Percentiles rank a stretch among this genome's conserved stretches.
Conservation (phyloP, 176 grass and related monocot species). For the Oryza officinalis region DNA sequence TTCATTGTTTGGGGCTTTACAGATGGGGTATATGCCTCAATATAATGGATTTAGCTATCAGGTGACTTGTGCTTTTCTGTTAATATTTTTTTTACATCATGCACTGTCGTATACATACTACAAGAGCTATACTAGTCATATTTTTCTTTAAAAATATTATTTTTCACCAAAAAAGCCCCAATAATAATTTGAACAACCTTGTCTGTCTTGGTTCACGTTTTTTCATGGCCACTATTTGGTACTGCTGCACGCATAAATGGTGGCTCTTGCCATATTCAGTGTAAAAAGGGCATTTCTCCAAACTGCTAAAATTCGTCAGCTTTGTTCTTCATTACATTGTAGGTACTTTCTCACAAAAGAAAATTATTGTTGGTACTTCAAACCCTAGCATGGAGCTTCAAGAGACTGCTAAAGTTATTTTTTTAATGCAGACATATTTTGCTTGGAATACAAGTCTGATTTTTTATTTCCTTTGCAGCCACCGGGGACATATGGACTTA, state of each 20-base stretch:
- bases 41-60: slow-evolving; percentile 98
- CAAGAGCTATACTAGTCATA: neutral
- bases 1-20: slow-evolving; percentile 89
- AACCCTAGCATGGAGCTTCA: neutral
- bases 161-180: neutral
- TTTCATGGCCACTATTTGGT: neutral
- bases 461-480: slow-evolving; percentile 57
- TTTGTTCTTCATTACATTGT: neutral
- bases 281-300: neutral
- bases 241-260: slow-evolving; percentile 1
- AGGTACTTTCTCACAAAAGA: neutral
- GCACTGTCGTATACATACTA: neutral
- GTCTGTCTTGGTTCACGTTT: neutral
- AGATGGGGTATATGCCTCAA: slow-evolving; percentile 85
- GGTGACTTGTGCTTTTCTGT: slow-evolving; percentile 48
- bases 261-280: neutral
- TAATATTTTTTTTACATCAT: neutral
- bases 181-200: neutral
- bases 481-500: slow-evolving; percentile 84
- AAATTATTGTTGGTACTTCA: neutral
- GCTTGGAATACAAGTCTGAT: neutral
- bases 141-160: neutral
- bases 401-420: neutral
- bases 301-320: neutral
- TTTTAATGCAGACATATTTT: neutral